Evolutionary conservation across 83 land plant genomes (phyloP).

Genomic region (Picea abies): DNA sequence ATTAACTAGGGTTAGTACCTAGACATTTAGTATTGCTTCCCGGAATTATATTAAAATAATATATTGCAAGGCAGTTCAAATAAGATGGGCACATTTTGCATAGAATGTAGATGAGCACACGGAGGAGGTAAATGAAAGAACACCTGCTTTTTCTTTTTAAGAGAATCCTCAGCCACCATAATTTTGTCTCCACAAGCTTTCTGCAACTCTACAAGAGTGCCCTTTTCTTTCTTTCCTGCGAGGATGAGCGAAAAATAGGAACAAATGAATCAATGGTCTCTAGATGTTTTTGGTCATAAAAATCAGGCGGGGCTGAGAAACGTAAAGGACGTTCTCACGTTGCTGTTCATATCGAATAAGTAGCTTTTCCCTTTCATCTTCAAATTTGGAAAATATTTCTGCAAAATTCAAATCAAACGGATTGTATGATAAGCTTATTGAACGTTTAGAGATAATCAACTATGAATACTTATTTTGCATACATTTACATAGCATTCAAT

Average conservation of each 20-base stretch:
- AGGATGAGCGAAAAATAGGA: not conserved
- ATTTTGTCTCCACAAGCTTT: constrained; percentile 60
- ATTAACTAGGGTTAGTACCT: not conserved
- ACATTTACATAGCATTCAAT: too few species aligned
- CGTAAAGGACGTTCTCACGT: constrained; percentile 31
- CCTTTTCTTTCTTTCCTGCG: constrained; percentile 79
- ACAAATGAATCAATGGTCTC: not conserved
- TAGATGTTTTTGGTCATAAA: not conserved
- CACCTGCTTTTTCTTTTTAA: constrained; percentile 77
- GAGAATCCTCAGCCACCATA: constrained; percentile 56
- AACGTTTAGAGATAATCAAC: too few species aligned
- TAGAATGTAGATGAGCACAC: too few species aligned
- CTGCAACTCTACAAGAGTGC: constrained; percentile 48
- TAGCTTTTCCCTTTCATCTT: constrained; percentile 66
- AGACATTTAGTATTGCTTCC: too few species aligned
- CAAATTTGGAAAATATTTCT: constrained; percentile 66
- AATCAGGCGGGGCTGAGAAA: not conserved
- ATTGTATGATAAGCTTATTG: too few species aligned
- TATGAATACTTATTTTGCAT: too few species aligned
- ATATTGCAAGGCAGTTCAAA: too few species aligned
- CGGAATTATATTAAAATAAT: too few species aligned
- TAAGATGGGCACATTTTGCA: too few species aligned
- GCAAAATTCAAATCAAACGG: constrained; percentile 1
- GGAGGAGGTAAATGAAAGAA: not conserved
- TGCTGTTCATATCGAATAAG: constrained; percentile 59